Base-by-base conservation (phyloP, 1,139 yeast genomes). In the Yamadazyma kanchanaburiensis region DNA sequence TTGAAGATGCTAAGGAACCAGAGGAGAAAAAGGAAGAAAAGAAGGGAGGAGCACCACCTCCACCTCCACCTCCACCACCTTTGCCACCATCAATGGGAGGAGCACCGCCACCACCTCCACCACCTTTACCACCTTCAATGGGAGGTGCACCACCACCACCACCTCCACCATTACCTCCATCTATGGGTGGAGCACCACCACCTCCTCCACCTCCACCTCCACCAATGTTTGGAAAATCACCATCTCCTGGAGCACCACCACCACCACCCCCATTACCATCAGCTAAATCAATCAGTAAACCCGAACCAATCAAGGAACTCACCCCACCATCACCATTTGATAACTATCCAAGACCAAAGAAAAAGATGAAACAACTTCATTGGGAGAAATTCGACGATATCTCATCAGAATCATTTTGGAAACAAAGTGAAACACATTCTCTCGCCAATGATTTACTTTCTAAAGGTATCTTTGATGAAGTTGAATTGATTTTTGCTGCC, bases 401-500 rank as follows among this genome's bases (percentile, higher is more conserved):
- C 6, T 69, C 81, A 3, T 72, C 69, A 21, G 73, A 76, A 36
- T 80, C 91, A 0, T 79, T 83, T 52, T 83, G 94, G 94, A 56
- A 60, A 22, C 51, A 57, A 24, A 48, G 64, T 4, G 49, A 55
- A 28, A 53, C 63, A 3, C 56, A 53, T 21, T 40, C 54, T 2
- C 64, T 80, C 49, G 86, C 86, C 1, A 69, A 64, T 35, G 82
- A 80, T 33, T 64, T 83, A 38, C 56, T 72, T 57, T 72, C 73
- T 11, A 77, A 65, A 41, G 94, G 94, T 50, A 74, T 83, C n/a
- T 74, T 83, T 44, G 83, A 80, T 38, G 86, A 80, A 44, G 64
- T 84, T 40, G 94, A 84, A 49, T 70, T 67, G 31, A 78, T 83
- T 15, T 84, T 84, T 55, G 91, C 89, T 1, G 91, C 91, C 4